Evolutionary conservation across 805 yeast species (phyloP).

Genomic region (Barnettozyma wickerhamii): DNA sequence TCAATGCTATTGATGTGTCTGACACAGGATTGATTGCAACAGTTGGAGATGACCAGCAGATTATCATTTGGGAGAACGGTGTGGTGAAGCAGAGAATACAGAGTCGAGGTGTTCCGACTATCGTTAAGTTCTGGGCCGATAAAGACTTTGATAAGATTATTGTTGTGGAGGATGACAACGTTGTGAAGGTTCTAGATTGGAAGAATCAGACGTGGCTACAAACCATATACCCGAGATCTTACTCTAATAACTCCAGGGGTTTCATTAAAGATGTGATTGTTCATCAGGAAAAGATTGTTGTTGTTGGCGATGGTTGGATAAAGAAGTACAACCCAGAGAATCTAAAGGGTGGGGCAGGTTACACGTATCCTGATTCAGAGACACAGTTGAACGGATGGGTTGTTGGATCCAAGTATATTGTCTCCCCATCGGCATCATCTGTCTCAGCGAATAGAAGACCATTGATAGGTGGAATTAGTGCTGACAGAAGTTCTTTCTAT

Average conservation of each 20-base stretch:
- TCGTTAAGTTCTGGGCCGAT: constrained; percentile 31
- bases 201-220: constrained; percentile 25
- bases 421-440: constrained; percentile 8
- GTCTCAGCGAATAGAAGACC: constrained; percentile 6
- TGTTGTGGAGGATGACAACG: constrained; percentile 30
- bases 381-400: constrained; percentile 22
- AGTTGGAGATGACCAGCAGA: constrained; percentile 28
- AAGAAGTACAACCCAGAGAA: constrained; percentile 24
- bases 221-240: constrained; percentile 29
- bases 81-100: constrained; percentile 7
- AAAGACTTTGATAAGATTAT: constrained; percentile 28
- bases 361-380: constrained; percentile 22
- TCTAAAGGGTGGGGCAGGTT: constrained; percentile 32
- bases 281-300: constrained; percentile 23
- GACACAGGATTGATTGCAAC: constrained; percentile 27
- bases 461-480: constrained; percentile 20
- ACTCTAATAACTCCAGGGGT: constrained; percentile 12
- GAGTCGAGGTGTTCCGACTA: constrained; percentile 21
- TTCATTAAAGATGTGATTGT: constrained; percentile 21
- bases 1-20: constrained; percentile 29
- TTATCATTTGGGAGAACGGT: constrained; percentile 28
- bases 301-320: constrained; percentile 33
- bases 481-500: constrained; percentile 22
- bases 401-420: constrained; percentile 13
- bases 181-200: constrained; percentile 32